phyloP scores from a whole-genome alignment of 2,329 filamentous ascomycete species.

The Alternaria arborescens region DNA sequence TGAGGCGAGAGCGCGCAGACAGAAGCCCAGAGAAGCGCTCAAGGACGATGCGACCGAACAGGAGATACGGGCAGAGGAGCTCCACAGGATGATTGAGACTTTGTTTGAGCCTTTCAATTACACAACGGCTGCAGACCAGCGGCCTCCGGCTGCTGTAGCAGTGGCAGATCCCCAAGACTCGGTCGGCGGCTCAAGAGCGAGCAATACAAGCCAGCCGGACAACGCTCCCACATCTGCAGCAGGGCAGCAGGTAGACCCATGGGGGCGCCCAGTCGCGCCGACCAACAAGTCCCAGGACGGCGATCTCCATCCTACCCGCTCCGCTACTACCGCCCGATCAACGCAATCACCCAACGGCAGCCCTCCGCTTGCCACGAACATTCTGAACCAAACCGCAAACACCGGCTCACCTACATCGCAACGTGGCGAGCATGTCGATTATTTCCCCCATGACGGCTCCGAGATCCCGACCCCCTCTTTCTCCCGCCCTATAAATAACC shows the following conservation, averaged over 20 bases:
- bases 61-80: conserved; percentile 92
- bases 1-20: conserved; percentile 88
- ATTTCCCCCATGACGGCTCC: conserved; percentile 44
- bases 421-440: conserved; percentile 47
- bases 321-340: conserved; percentile 49
- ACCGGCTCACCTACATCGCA: conserved; percentile 46
- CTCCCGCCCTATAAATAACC: conserved; percentile 53
- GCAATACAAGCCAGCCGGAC: conserved; percentile 47
- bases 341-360: conserved; percentile 60
- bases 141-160: conserved; percentile 53
- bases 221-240: conserved; percentile 43
- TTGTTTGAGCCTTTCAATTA: conserved; percentile 97
- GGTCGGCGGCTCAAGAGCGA: conserved; percentile 39
- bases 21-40: conserved; percentile 90
- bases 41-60: conserved; percentile 95
- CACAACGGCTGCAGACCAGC: conserved; percentile 81
- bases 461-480: conserved; percentile 44
- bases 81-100: conserved; percentile 92
- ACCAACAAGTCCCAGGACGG: conserved; percentile 47
- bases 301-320: conserved; percentile 49
- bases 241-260: conserved; percentile 46
- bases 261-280: conserved; percentile 38
- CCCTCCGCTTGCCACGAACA: conserved; percentile 51
- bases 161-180: conserved; percentile 44
- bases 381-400: conserved; percentile 32